phyloP scores from a whole-genome alignment of 139 green algal species.

The Chlamydomonas applanata region DNA sequence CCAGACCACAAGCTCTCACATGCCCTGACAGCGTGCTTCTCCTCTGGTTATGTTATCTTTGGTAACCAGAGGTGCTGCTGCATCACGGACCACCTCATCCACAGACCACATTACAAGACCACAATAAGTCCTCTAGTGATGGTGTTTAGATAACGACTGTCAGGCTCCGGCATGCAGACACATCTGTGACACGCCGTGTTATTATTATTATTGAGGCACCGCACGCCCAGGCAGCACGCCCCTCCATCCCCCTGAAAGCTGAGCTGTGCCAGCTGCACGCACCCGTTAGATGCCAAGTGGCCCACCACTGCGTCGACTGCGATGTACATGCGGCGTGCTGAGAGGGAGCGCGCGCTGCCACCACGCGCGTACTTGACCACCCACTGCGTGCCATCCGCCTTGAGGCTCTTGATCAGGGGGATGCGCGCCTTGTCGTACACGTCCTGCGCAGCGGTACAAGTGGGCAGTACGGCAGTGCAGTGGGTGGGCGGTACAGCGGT shows the following conservation, averaged over 20 bases:
- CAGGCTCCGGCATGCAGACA: no score
- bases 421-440: conserved; percentile 37
- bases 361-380: conserved; percentile 57
- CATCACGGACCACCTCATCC: no score
- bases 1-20: no score
- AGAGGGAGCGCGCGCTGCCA: conserved; percentile 38
- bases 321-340: conserved; percentile 48
- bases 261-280: no score
- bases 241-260: background rate
- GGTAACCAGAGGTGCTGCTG: no score
- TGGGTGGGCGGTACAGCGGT: no score
- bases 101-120: no score
- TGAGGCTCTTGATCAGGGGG: conserved; percentile 49
- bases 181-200: no score
- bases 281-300: conserved; percentile 40
- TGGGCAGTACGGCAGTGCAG: background rate
- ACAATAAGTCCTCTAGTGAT: background rate
- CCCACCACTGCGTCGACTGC: conserved; percentile 49
- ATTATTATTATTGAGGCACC: background rate
- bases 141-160: no score
- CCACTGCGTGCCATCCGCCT: conserved; percentile 34
- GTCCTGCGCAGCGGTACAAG: no score
- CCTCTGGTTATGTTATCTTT: no score
- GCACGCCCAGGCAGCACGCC: background rate
- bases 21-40: no score